phyloP scores from a whole-genome alignment of 805 yeast species.

The Cyberlindnera nakhonratchasimensis region DNA sequence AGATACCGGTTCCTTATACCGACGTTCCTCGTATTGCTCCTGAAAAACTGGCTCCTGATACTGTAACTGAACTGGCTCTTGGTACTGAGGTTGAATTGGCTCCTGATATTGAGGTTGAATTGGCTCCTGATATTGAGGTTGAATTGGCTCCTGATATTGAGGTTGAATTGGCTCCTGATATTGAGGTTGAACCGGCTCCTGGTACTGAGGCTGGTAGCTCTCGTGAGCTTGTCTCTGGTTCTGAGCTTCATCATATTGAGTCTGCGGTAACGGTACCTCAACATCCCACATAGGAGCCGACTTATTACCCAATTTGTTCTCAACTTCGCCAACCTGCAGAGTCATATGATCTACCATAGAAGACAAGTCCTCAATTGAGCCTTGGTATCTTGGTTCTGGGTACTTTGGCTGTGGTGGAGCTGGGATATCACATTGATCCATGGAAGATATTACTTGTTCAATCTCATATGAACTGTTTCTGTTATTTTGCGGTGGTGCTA shows the following conservation, averaged over 20 bases:
- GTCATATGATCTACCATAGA: slow-evolving; percentile 35
- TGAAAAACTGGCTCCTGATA: slow-evolving; percentile 3
- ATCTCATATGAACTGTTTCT: slow-evolving; percentile 7
- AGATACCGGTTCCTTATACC: background rate
- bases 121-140: too few relatives aligned
- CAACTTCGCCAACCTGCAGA: slow-evolving; percentile 27
- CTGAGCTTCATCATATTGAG: background rate
- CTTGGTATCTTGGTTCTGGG: slow-evolving; percentile 5
- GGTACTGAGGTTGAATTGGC: background rate
- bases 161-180: too few relatives aligned
- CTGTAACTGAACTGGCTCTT: background rate
- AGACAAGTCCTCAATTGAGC: slow-evolving; percentile 30
- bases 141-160: too few relatives aligned
- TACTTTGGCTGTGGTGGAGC: slow-evolving; percentile 3
- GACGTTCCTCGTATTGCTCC: background rate
- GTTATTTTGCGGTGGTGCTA: slow-evolving; percentile 9
- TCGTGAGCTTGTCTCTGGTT: background rate
- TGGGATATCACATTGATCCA: background rate
- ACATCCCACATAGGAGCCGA: slow-evolving; percentile 16
- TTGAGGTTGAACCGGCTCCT: background rate
- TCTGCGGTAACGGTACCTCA: slow-evolving; percentile 14
- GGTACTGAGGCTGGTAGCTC: slow-evolving; percentile 3
- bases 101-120: too few relatives aligned
- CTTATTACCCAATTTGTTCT: slow-evolving; percentile 18
- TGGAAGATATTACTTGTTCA: slow-evolving; percentile 5